Base-by-base conservation (phyloP, 2,329 filamentous ascomycete genomes). In the Exophiala spinifera region DNA sequence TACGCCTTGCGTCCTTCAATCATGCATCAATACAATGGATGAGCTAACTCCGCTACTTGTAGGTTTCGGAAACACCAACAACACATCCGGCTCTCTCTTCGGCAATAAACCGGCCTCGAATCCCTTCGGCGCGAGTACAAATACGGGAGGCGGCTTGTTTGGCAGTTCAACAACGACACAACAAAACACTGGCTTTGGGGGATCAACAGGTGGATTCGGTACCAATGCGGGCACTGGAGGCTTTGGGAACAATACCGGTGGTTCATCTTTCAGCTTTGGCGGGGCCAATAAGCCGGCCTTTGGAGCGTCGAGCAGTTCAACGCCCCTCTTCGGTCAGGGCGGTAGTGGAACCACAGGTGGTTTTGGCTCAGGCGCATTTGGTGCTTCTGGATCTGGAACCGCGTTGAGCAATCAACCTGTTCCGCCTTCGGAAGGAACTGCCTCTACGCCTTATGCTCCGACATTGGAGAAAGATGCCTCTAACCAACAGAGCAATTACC, bases 401-500 rank as follows among this genome's bases (percentile, higher is more conserved):
- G 74, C 75, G 25, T 70, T 76, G 36, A 65, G 70, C 46, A 68
- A 69, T 25, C 59, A 61, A 23, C 64, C 66, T 19, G 62, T 73
- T 31, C 68, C 74, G 49, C 66, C 73, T 11, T 71, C 69, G 43
- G 70, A 76, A 55, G 76, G 76, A 49, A 78, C 76, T 11, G 74
- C 71, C 21, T 65, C 68, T 50, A 74, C 73, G 3, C 73, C 75
- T 1, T 78, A 76, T 61, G 73, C 64, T 47, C 63, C 74, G 3
- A 72, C 69, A 42, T 70, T 67, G 4, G 76, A 78, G 57, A 78
- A 77, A 61, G 76, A 78, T 58, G 63, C 62, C 42, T 65, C 66
- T n/a, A 68, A 49, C 36, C 17, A 43, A 28, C 61, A 62, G 8
- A 77, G 68, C 47, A 76, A 74, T 56, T 78, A 74, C 53, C 76